A percentile compares a stretch with the other conserved stretches of the same genome.
Conservation (phyloP, 2,329 filamentous ascomycete species). For the Aspergillus felis region DNA sequence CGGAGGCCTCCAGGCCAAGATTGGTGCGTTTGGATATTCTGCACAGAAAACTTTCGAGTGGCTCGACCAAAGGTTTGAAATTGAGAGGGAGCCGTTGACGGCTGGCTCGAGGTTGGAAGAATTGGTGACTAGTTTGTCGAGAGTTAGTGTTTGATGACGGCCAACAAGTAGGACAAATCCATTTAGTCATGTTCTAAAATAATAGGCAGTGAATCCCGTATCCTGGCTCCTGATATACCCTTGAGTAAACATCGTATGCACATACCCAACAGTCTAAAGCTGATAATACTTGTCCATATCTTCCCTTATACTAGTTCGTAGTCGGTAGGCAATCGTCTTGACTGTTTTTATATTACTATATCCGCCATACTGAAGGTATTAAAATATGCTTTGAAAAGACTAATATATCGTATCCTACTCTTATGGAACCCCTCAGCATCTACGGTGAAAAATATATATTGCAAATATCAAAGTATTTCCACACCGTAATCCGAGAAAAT, state of each 20-base stretch:
- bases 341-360: no score
- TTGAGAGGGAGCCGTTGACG: background rate
- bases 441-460: background rate
- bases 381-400: background rate
- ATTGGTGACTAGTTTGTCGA: background rate
- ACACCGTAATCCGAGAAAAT: background rate
- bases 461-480: no score
- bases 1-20: slow-evolving; percentile 25
- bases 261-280: background rate
- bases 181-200: background rate
- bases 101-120: background rate
- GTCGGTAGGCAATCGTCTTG: no score
- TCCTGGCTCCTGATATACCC: background rate
- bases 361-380: no score
- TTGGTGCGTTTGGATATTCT: slow-evolving; percentile 15
- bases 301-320: background rate
- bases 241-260: background rate
- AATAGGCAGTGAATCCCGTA: background rate
- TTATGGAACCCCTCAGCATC: background rate
- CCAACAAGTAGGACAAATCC: background rate
- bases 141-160: background rate
- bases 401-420: background rate
- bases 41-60: slow-evolving; percentile 5
- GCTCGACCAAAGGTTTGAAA: background rate
- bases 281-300: background rate